phyloP scores from a whole-genome alignment of 345 rosid species.

The Syzygium oleosum region DNA sequence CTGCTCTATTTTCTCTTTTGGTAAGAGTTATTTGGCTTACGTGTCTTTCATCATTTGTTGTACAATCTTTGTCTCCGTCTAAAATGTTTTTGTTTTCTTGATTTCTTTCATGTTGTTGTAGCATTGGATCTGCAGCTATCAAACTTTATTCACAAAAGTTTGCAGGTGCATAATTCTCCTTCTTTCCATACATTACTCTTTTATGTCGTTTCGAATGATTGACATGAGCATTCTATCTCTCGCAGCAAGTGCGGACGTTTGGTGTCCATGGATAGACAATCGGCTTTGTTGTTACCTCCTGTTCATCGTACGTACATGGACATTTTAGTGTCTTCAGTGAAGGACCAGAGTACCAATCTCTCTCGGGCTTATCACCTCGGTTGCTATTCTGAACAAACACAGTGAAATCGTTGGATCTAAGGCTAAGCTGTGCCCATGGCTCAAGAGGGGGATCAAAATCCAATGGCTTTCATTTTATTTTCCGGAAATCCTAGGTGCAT shows the following conservation, averaged over 20 bases:
- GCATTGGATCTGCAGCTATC: conserved; percentile 88
- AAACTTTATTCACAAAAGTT: conserved; percentile 53
- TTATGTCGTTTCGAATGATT: neutral
- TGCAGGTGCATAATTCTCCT: conserved; percentile 47
- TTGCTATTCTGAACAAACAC: conserved; percentile 35
- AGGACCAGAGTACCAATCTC: conserved; percentile 16
- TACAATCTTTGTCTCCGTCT: neutral
- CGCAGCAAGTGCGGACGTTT: conserved; percentile 69
- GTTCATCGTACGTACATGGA: conserved; percentile 35
- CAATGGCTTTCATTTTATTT: neutral
- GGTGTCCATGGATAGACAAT: conserved; percentile 62
- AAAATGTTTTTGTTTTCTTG: conserved; percentile 1
- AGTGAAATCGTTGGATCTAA: neutral
- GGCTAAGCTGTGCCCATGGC: neutral
- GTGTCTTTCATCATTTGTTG: neutral
- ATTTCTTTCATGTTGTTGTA: conserved; percentile 7
- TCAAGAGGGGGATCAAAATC: neutral
- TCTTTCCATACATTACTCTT: neutral
- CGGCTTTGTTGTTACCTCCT: conserved; percentile 52
- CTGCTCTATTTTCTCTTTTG: conserved; percentile 61
- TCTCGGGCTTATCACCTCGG: conserved; percentile 41
- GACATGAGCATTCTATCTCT: neutral
- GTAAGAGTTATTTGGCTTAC: conserved; percentile 18
- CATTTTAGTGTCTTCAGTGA: conserved; percentile 12
- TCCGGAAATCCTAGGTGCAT: neutral